Percentiles rank a stretch among this genome's conserved stretches.
Evolutionary conservation across 1,284 basidiomycete genomes (phyloP).

Genomic region (Cryptococcus hybrid): DNA sequence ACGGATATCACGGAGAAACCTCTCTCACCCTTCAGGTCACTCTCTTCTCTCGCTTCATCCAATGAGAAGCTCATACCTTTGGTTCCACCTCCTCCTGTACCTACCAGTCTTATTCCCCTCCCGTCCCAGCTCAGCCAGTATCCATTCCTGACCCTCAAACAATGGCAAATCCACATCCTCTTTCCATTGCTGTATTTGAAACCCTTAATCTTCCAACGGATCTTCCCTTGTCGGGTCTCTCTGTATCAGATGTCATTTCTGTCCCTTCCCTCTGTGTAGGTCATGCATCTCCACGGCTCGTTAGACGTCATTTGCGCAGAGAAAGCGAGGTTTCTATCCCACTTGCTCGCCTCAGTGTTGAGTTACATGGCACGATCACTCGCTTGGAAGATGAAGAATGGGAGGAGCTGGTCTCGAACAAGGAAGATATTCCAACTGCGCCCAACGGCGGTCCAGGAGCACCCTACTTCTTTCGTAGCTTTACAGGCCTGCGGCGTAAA

Average conservation of each 20-base stretch:
- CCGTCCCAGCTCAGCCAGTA: not conserved
- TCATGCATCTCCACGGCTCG: conserved; percentile 1
- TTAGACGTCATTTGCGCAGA: conserved; percentile 10
- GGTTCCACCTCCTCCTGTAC: too few relatives aligned
- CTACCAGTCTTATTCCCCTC: not conserved
- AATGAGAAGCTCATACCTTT: too few relatives aligned
- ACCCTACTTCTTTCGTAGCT: conserved; percentile 21
- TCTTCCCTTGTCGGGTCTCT: conserved; percentile 28
- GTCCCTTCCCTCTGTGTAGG: conserved; percentile 20
- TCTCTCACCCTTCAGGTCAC: too few relatives aligned
- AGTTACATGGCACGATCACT: conserved; percentile 38
- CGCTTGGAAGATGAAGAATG: conserved; percentile 42
- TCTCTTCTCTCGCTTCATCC: too few relatives aligned
- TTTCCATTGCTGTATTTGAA: not conserved
- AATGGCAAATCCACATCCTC: not conserved
- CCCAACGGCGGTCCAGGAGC: conserved; percentile 26
- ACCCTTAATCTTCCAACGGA: conserved; percentile 18
- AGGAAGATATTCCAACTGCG: conserved; percentile 8
- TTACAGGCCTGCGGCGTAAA: conserved; percentile 24
- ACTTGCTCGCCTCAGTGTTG: conserved; percentile 34
- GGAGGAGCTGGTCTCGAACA: conserved; percentile 21
- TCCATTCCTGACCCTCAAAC: not conserved
- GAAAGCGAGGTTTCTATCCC: conserved; percentile 21
- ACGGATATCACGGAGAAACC: too few relatives aligned
- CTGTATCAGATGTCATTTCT: conserved; percentile 30